These are phyloP conservation scores for Kalmanozyma brasiliensis DNA, from an alignment of 1,284 basidiomycete genomes.

Conservation along the genomic window DNA sequence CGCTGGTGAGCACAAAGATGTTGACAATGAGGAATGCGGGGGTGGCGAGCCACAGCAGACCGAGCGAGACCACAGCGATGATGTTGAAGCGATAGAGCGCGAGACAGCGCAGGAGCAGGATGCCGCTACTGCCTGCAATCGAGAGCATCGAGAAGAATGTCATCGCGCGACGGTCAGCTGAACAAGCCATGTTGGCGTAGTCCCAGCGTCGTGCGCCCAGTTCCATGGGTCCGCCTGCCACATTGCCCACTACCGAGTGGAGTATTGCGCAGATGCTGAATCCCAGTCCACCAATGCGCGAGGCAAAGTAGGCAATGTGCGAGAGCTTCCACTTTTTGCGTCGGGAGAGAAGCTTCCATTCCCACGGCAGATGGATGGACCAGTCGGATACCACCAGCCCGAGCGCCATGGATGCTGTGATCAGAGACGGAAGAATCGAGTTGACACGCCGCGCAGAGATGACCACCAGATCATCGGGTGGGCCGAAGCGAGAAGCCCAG, in stretches of 20 bases:
- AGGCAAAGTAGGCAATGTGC: slow-evolving; percentile 51
- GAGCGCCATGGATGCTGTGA: slow-evolving; percentile 44
- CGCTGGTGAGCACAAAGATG: slow-evolving; percentile 29
- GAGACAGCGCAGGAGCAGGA: slow-evolving; percentile 42
- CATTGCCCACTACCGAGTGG: slow-evolving; percentile 35
- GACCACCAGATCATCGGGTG: slow-evolving; percentile 39
- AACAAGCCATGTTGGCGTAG: slow-evolving; percentile 44
- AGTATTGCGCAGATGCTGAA: slow-evolving; percentile 36
- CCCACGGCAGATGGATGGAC: slow-evolving; percentile 48
- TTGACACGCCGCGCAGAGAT: slow-evolving; percentile 43
- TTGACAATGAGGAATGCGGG: slow-evolving; percentile 44
- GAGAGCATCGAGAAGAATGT: slow-evolving; percentile 42
- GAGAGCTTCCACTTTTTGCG: slow-evolving; percentile 50
- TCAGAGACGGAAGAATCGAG: slow-evolving; percentile 30
- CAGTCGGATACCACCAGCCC: slow-evolving; percentile 48
- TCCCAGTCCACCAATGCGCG: slow-evolving; percentile 42
- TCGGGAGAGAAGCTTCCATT: slow-evolving; percentile 36
- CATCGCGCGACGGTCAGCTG: slow-evolving; percentile 33
- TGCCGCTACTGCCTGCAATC: slow-evolving; percentile 46
- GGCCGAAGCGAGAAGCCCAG: not conserved
- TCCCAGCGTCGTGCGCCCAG: slow-evolving; percentile 35
- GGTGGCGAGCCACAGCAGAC: slow-evolving; percentile 41
- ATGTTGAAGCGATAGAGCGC: slow-evolving; percentile 46
- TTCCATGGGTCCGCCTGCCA: slow-evolving; percentile 29
- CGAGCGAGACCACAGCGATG: slow-evolving; percentile 29